These are phyloP conservation scores for Pythium coloratum DNA, from an alignment of 352 stramenopile genomes.

Conservation along the genomic window DNA sequence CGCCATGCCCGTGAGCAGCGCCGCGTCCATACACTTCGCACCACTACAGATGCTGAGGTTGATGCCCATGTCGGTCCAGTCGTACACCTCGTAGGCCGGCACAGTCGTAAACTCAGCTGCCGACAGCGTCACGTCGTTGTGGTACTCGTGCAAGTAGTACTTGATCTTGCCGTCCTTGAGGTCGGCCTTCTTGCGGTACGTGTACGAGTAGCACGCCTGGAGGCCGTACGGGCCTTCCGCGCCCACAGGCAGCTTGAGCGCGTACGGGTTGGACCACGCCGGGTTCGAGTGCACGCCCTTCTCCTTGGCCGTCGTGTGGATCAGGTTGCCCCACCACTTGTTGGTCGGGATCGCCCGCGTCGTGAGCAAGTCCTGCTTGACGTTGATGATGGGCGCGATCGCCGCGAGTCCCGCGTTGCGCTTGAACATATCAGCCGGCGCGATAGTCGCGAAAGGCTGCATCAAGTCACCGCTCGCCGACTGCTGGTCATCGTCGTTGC, in stretches of 20 bases:
- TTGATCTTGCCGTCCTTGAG: slow-evolving; percentile 49
- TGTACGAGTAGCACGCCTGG: slow-evolving; percentile 61
- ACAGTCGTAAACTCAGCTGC: slow-evolving; percentile 51
- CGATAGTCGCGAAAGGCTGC: background rate
- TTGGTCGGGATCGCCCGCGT: slow-evolving; percentile 72
- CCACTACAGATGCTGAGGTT: slow-evolving; percentile 53
- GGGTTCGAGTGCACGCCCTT: slow-evolving; percentile 44
- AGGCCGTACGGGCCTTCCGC: slow-evolving; percentile 47
- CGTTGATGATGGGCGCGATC: slow-evolving; percentile 61
- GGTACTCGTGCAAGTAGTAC: slow-evolving; percentile 57
- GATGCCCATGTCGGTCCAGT: slow-evolving; percentile 62
- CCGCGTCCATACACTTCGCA: slow-evolving; percentile 51
- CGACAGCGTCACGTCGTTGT: slow-evolving; percentile 72
- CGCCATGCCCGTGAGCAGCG: slow-evolving; percentile 69
- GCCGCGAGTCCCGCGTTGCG: slow-evolving; percentile 41
- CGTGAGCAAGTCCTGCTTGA: slow-evolving; percentile 44
- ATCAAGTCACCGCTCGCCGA: background rate
- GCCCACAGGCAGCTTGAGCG: slow-evolving; percentile 45
- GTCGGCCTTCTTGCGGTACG: slow-evolving; percentile 47
- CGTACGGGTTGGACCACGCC: slow-evolving; percentile 71
- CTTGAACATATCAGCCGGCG: slow-evolving; percentile 8
- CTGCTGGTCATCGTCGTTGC: background rate
- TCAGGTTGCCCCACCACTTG: slow-evolving; percentile 82
- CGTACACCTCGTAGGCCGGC: slow-evolving; percentile 60
- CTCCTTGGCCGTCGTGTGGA: slow-evolving; percentile 48